A percentile compares a stretch with the other conserved stretches of the same genome.
These are phyloP conservation scores for Kazachstania bromeliacearum DNA, from an alignment of 805 yeast species.

Conservation along the genomic window DNA sequence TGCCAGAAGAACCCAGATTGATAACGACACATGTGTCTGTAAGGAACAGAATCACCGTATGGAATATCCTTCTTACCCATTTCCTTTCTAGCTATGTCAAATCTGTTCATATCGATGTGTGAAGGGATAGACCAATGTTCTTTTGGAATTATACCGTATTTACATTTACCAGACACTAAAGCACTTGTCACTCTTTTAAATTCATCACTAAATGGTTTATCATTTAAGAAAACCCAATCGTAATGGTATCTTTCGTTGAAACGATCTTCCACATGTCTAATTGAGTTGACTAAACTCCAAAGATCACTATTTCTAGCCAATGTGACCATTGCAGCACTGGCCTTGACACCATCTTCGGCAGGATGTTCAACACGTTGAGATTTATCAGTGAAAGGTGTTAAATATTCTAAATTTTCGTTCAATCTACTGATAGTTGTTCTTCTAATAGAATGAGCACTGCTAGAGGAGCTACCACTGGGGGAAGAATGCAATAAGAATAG, in stretches of 20 bases:
- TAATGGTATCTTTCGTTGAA: slow-evolving; percentile 55
- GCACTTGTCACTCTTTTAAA: slow-evolving; percentile 42
- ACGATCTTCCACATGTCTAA: slow-evolving; percentile 54
- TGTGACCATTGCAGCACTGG: slow-evolving; percentile 59
- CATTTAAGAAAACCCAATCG: slow-evolving; percentile 76
- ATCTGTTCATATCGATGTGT: slow-evolving; percentile 48
- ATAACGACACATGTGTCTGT: slow-evolving; percentile 57
- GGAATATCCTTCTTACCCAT: slow-evolving; percentile 38
- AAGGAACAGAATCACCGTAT: slow-evolving; percentile 52
- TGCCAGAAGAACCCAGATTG: slow-evolving; percentile 50
- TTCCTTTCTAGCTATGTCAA: slow-evolving; percentile 36
- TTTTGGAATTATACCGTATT: slow-evolving; percentile 51
- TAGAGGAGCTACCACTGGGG: neutral
- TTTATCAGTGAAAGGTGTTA: slow-evolving; percentile 25
- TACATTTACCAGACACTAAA: slow-evolving; percentile 49
- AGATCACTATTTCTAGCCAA: slow-evolving; percentile 63
- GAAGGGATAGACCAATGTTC: slow-evolving; percentile 67
- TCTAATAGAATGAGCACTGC: neutral
- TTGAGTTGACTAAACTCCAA: slow-evolving; percentile 45
- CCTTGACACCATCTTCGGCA: slow-evolving; percentile 30
- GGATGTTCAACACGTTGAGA: slow-evolving; percentile 26
- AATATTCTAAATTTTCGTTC: slow-evolving; percentile 7
- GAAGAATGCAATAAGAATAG: slow-evolving; percentile 11
- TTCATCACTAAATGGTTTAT: slow-evolving; percentile 48
- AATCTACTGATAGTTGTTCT: slow-evolving; percentile 2